Conservation (phyloP, 768 basidiomycete genomes). For the Rhizopogon vinicolor region DNA sequence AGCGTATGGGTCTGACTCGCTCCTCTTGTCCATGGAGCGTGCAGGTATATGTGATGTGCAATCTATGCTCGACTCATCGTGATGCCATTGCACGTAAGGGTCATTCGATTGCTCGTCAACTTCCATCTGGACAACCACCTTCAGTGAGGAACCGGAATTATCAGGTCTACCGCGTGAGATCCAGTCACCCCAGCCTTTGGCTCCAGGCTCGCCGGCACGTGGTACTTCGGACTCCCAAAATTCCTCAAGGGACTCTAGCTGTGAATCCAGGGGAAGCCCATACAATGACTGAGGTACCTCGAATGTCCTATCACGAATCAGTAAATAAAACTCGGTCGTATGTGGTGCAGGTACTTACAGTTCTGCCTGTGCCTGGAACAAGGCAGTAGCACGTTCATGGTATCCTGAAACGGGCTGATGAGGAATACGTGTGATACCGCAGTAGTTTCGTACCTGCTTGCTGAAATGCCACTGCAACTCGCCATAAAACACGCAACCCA, state of each 20-base stretch:
- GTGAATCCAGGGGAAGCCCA: conserved; percentile 38
- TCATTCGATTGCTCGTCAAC: conserved; percentile 38
- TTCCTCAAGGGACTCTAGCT: conserved; percentile 61
- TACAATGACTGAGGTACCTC: conserved; percentile 44
- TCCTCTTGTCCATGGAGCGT: conserved; percentile 47
- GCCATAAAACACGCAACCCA: conserved; percentile 66
- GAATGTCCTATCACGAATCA: conserved; percentile 44
- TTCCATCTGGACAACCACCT: conserved; percentile 10
- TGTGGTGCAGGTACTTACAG: conserved; percentile 43
- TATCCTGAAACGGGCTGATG: conserved; percentile 44
- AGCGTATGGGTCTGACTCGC: conserved; percentile 63
- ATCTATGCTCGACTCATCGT: conserved; percentile 51
- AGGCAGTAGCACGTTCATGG: conserved; percentile 65
- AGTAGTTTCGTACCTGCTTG: conserved; percentile 53
- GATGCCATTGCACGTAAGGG: conserved; percentile 65
- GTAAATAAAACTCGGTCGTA: conserved; percentile 6
- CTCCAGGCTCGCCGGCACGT: conserved; percentile 65
- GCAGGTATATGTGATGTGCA: conserved; percentile 39
- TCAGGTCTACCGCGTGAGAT: conserved; percentile 39
- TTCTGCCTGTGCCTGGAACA: conserved; percentile 84
- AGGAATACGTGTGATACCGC: conserved; percentile 1
- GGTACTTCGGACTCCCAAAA: conserved; percentile 83
- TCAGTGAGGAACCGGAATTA: conserved; percentile 1
- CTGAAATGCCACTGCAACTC: conserved; percentile 55
- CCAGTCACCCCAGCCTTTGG: conserved; percentile 71